phyloP scores from a whole-genome alignment of 2,329 filamentous ascomycete species.

The Neocatenulostroma microsporum region DNA sequence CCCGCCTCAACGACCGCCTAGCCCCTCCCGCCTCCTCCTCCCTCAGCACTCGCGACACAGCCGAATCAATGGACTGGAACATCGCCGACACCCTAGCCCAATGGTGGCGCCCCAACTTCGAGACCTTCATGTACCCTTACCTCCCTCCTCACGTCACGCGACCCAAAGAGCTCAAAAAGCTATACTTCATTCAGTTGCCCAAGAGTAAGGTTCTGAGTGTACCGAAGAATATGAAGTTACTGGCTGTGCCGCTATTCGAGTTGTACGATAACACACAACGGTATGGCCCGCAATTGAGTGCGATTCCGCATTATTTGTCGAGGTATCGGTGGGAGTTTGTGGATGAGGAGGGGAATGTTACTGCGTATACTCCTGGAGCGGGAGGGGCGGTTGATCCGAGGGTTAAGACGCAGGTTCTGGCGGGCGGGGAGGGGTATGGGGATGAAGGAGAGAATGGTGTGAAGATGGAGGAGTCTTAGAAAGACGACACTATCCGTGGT shows the following conservation, averaged over 20 bases:
- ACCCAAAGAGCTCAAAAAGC: slow-evolving; percentile 98
- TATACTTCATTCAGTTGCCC: slow-evolving; percentile 93
- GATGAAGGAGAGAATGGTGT: slow-evolving; percentile 1
- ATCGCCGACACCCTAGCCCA: slow-evolving; percentile 91
- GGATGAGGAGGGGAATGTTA: slow-evolving; percentile 82
- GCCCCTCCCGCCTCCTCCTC: slow-evolving; percentile 75
- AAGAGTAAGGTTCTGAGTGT: slow-evolving; percentile 91
- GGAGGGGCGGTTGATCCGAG: slow-evolving; percentile 23
- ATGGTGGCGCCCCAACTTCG: slow-evolving; percentile 99
- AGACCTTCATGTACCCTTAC: slow-evolving; percentile 99
- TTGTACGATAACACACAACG: slow-evolving; percentile 94
- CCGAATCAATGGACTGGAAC: slow-evolving; percentile 61
- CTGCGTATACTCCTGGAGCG: slow-evolving; percentile 37
- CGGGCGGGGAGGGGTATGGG: no score
- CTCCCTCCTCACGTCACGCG: slow-evolving; percentile 94
- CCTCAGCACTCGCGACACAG: slow-evolving; percentile 63
- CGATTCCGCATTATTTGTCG: slow-evolving; percentile 89
- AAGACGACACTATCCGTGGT: no score
- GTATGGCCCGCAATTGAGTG: slow-evolving; percentile 92
- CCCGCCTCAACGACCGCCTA: slow-evolving; percentile 81
- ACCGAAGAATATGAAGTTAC: slow-evolving; percentile 98
- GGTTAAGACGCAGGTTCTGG: slow-evolving; percentile 26
- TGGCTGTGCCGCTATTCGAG: slow-evolving; percentile 93
- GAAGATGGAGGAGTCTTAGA: slow-evolving; percentile 10
- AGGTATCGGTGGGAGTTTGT: slow-evolving; percentile 97